Conservation (phyloP, 164 flowering plant species). For the Liriodendron chinense region DNA sequence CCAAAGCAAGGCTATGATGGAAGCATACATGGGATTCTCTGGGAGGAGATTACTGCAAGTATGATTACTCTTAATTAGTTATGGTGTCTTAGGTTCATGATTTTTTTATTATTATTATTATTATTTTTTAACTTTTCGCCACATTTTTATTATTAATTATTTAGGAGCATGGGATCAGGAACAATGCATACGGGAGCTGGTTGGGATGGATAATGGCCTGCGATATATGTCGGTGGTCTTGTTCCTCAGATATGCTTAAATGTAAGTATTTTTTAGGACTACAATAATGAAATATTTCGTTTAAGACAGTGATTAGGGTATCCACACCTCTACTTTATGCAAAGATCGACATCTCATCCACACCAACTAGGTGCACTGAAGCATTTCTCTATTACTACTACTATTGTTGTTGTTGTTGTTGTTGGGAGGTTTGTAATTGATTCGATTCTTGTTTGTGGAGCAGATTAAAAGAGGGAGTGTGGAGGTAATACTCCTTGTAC, state of each 20-base stretch:
- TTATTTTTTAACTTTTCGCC: not conserved
- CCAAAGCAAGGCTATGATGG: conserved; percentile 39
- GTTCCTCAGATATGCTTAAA: conserved; percentile 77
- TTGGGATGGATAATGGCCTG: conserved; percentile 92
- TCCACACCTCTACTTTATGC: too few species aligned
- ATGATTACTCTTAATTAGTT: not conserved
- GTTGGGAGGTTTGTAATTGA: too few species aligned
- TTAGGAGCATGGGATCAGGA: conserved; percentile 35
- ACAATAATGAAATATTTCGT: too few species aligned
- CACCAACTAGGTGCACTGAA: too few species aligned
- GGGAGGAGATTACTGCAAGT: conserved; percentile 43
- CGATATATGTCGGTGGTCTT: conserved; percentile 88
- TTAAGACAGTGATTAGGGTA: too few species aligned
- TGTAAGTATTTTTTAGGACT: conserved; percentile 33
- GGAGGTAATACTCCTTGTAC: conserved; percentile 40
- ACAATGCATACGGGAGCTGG: conserved; percentile 46
- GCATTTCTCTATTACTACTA: too few species aligned
- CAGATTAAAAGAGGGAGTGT: conserved; percentile 88
- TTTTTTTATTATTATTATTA: not conserved
- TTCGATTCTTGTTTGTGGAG: not conserved
- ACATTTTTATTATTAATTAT: not conserved
- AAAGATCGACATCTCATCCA: not conserved
- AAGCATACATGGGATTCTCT: conserved; percentile 26
- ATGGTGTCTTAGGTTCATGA: not conserved
- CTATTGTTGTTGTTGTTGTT: too few species aligned